Evolutionary conservation across 345 rosid species (phyloP), one percentile per base, ranked within the genome.

Genomic region (Eucalyptus polybractea): DNA sequence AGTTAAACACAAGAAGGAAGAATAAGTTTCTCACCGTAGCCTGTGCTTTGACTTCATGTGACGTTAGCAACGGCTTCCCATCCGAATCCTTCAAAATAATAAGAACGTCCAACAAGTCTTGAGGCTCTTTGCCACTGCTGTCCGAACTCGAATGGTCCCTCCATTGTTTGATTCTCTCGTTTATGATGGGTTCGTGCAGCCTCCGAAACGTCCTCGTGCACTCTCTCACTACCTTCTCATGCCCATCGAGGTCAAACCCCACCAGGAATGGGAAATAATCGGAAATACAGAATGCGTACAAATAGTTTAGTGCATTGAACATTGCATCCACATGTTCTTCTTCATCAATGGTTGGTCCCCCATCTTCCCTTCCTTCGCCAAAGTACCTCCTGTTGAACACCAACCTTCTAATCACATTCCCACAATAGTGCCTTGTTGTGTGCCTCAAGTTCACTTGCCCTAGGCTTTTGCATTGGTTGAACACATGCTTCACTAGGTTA

Each of bases 341-440:
- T 60, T 60, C 31, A 27, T 60, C 67, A 27, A 25, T 60, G n/a
- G 67, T 60, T 10, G 31, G 67, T 60, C 67, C 67, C 6, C 67
- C n/a, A 25, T 60, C 67, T 60, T 25, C n/a, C 67, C 67, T 60
- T 60, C n/a, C 67, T 60, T 60, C 13, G 31, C 86, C 89, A 83
- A 91, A 93, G 80, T 89, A 86, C 51, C 94, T 90, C 80, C 25
- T 86, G 49, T 90, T 25, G n/a, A 60, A 60, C 67, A 60, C 67
- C 67, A 60, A 60, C 15, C 67, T 60, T 27, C 67, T 60, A 25
- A 60, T 60, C 67, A 60, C 67, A 60, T 60, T 60, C n/a, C 67
- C 67, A 60, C 67, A 60, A 25, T 60, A 60, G 31, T 60, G 67
- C 67, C 67, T 60, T 25, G 67, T 60, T 60, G 67, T 60, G 31